phyloP scores from a whole-genome alignment of 2,329 filamentous ascomycete species.

The Ploettnerulaceae sp. region DNA sequence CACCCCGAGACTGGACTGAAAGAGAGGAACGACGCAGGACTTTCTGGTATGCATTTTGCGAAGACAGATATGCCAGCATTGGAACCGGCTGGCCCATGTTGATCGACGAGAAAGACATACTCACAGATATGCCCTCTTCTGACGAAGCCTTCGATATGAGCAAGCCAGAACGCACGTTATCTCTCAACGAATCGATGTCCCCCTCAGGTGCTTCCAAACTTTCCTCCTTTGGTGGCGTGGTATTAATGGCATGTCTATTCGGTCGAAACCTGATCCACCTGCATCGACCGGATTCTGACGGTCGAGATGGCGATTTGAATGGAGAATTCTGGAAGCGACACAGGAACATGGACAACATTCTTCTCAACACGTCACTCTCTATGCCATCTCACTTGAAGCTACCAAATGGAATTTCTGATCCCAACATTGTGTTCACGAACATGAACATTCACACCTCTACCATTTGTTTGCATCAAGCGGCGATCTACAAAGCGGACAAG shows the following conservation, averaged over 20 bases:
- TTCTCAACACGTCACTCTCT: conserved; percentile 80
- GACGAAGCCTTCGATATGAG: conserved; percentile 84
- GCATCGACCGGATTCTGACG: conserved; percentile 76
- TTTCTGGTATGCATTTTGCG: conserved; percentile 90
- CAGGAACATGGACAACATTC: conserved; percentile 79
- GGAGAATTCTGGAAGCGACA: conserved; percentile 96
- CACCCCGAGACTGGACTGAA: conserved; percentile 90
- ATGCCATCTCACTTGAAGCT: conserved; percentile 78
- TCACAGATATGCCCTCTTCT: conserved; percentile 76
- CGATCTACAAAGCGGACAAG: conserved; percentile 95
- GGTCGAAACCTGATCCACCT: conserved; percentile 88
- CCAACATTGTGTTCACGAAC: conserved; percentile 89
- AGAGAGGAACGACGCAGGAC: conserved; percentile 84
- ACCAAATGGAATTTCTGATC: conserved; percentile 66
- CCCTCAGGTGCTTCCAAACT: conserved; percentile 69
- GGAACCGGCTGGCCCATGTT: conserved; percentile 97
- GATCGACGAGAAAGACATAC: conserved; percentile 85
- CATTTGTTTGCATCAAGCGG: conserved; percentile 96
- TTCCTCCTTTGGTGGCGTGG: conserved; percentile 73
- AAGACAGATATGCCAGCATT: conserved; percentile 90
- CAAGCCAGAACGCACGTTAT: conserved; percentile 65
- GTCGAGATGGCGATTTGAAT: conserved; percentile 81
- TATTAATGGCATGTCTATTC: conserved; percentile 83
- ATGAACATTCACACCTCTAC: conserved; percentile 97
- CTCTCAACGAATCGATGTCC: conserved; percentile 64